Evolutionary conservation across 768 basidiomycete genomes (phyloP), one percentile per base, ranked within the genome.

Genomic region (Hypholoma sublateritium): DNA sequence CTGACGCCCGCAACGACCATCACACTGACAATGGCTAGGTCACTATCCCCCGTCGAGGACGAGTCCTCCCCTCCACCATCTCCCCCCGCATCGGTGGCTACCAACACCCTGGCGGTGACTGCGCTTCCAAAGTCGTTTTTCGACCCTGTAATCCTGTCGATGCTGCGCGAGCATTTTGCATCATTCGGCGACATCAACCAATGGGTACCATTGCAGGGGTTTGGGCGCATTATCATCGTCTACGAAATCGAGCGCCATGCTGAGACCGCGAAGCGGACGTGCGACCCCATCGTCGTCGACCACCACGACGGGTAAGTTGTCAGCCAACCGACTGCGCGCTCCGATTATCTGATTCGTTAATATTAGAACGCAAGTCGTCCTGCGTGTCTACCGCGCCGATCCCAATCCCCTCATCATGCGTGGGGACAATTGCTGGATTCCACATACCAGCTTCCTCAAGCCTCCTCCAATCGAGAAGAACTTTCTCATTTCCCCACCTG

Each of bases 401-500:
- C 81, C 84, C 16, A 89, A 86, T 57, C 85, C 87, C 2, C 70
- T 91, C 47, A 74, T 80, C 53, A 71, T 70, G 2, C 64, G 59
- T 21, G 68, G 68, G 22, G 65, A 67, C 14, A 65, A 55, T 50
- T 67, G 63, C 11, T 66, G 64, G 59, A 64, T 78, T n/a, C 76
- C 77, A 19, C 74, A 71, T 37, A 71, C 67, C n/a, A 75, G 80
- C 63, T 85, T 87, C 65, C 81, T 95, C 35, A 82, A 79, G 41
- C 93, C 95, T 0, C 96, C 96, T 0, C 73, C 80, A 0, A 62
- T 87, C 37, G 90, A 95, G 64, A 93, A 93, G 73, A 98, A 98
- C 74, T 98, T 98, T 74, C 81, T 99, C 46, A 95, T 99, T 60
- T 98, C 97, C 0, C 97, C 97, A 0, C 97, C 97, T 3, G 97